Conservation (phyloP, 768 basidiomycete genomes). For the Lentinus tigrinus region DNA sequence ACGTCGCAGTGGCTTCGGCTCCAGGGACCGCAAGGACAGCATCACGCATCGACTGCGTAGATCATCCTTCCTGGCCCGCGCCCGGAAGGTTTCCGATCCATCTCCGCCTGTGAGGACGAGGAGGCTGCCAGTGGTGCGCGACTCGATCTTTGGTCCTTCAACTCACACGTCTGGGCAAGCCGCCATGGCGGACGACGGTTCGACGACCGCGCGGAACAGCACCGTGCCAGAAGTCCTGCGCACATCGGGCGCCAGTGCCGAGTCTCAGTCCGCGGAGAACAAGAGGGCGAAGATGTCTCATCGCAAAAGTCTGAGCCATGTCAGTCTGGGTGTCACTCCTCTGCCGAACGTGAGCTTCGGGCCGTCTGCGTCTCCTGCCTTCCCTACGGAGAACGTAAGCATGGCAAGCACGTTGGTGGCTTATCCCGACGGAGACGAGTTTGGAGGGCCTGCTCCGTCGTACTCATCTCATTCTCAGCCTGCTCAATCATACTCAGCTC, state of each 20-base stretch:
- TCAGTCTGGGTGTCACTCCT: constrained; percentile 25
- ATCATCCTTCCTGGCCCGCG: constrained; percentile 7
- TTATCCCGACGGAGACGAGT: constrained; percentile 1
- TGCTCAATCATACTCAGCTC: background rate
- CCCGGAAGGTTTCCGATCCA: constrained; percentile 14
- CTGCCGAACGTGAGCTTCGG: constrained; percentile 25
- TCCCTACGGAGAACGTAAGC: constrained; percentile 22
- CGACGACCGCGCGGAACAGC: background rate
- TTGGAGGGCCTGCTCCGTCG: constrained; percentile 1
- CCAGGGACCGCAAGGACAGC: constrained; percentile 6
- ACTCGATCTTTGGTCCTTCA: background rate
- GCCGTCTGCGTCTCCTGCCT: constrained; percentile 15
- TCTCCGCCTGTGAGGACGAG: constrained; percentile 3
- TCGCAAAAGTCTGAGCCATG: constrained; percentile 27
- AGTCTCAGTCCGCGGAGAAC: background rate
- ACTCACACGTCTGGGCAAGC: background rate
- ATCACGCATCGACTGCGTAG: constrained; percentile 5
- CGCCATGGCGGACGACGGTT: background rate
- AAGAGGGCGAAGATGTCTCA: constrained; percentile 11
- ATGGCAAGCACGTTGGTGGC: constrained; percentile 21
- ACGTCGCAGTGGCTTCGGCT: constrained; percentile 4
- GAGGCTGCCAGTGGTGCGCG: background rate
- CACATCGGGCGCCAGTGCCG: constrained; percentile 5
- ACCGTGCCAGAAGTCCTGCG: constrained; percentile 4
- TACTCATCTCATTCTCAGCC: background rate